Evolutionary conservation across 305 asterid species (phyloP).

Genomic region (Coffea humblotiana): DNA sequence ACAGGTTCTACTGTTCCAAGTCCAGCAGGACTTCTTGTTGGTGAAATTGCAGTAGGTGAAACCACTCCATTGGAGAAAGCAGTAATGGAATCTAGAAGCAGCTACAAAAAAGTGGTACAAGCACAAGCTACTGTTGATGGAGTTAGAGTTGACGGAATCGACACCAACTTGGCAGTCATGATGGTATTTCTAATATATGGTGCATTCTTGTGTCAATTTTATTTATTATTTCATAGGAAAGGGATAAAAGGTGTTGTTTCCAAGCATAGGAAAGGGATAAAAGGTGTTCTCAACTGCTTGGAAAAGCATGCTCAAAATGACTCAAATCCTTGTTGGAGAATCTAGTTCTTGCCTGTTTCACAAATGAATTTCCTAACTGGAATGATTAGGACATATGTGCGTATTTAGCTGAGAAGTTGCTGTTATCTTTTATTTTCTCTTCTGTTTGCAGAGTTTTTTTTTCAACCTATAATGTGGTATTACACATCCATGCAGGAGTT

Average conservation of each 20-base stretch:
- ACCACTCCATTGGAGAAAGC: constrained; percentile 75
- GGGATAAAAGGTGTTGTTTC: background rate
- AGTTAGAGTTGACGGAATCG: constrained; percentile 87
- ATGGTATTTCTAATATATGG: constrained; percentile 46
- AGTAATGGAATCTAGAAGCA: constrained; percentile 77
- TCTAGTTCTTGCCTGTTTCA: background rate
- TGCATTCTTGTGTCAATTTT: background rate
- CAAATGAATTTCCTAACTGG: background rate
- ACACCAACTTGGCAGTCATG: constrained; percentile 90
- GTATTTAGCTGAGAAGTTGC: background rate
- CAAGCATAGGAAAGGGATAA: background rate
- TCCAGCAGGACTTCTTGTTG: constrained; percentile 59
- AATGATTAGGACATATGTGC: background rate
- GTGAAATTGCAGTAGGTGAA: constrained; percentile 84
- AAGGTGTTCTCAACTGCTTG: background rate
- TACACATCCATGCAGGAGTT: constrained; percentile 62
- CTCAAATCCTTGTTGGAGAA: background rate
- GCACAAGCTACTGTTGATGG: constrained; percentile 88
- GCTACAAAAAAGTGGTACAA: constrained; percentile 61
- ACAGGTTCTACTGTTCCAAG: constrained; percentile 43
- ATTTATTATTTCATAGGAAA: background rate
- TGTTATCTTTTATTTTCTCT: background rate
- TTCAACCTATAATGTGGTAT: background rate
- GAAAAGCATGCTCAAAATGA: constrained; percentile 2
- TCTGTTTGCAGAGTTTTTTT: too few relatives aligned